Evolutionary conservation across 2,329 filamentous ascomycete genomes (phyloP).

Genomic region (Fusarium sororula): DNA sequence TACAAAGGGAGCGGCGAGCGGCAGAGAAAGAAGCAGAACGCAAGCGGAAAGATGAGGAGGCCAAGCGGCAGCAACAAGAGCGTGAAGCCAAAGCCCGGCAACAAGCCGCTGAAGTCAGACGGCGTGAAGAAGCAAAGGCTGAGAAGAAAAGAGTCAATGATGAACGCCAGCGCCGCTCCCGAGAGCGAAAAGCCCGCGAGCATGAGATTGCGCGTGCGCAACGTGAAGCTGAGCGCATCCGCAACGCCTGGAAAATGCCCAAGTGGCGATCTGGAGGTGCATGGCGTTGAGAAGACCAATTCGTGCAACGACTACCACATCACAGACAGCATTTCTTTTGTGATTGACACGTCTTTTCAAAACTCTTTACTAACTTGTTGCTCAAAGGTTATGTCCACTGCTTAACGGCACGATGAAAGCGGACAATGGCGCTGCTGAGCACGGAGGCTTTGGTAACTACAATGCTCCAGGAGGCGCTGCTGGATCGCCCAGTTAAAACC

Average conservation of each 20-base stretch:
- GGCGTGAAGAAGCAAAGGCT: slow-evolving; percentile 24
- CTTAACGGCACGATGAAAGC: slow-evolving; percentile 83
- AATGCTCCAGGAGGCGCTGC: slow-evolving; percentile 50
- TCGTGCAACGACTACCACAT: not conserved
- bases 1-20: slow-evolving; percentile 13
- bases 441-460: slow-evolving; percentile 68
- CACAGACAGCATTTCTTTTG: slow-evolving; percentile 14
- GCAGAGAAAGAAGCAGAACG: slow-evolving; percentile 29
- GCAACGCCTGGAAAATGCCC: slow-evolving; percentile 28
- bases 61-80: slow-evolving; percentile 23
- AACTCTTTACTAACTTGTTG: slow-evolving; percentile 34
- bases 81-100: slow-evolving; percentile 27
- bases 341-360: slow-evolving; percentile 3
- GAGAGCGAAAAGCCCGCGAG: slow-evolving; percentile 19
- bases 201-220: slow-evolving; percentile 21
- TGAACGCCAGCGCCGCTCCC: slow-evolving; percentile 26
- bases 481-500: slow-evolving; percentile 45
- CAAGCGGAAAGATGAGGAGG: slow-evolving; percentile 24
- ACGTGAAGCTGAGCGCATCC: slow-evolving; percentile 24
- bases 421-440: slow-evolving; percentile 63
- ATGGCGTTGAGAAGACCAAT: slow-evolving; percentile 30
- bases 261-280: slow-evolving; percentile 33
- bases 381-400: slow-evolving; percentile 78
- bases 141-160: slow-evolving; percentile 25
- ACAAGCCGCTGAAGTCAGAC: slow-evolving; percentile 22